These are phyloP conservation scores for Balakata baccata DNA, from an alignment of 345 rosid genomes.

Conservation along the genomic window DNA sequence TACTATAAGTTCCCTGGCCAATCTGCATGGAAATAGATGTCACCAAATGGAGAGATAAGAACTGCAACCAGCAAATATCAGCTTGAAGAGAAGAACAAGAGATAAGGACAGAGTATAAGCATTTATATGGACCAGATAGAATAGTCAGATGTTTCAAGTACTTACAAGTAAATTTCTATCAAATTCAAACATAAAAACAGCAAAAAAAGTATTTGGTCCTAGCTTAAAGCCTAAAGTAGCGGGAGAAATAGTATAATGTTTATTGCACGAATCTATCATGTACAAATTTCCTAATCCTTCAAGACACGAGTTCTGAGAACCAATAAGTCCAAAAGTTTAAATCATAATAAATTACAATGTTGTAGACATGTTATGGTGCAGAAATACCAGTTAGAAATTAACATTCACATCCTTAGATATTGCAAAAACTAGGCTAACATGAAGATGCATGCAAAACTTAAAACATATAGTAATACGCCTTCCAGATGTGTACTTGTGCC, in stretches of 20 bases:
- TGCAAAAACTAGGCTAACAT: neutral
- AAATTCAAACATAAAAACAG: neutral
- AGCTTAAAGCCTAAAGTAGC: neutral
- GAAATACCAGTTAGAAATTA: neutral
- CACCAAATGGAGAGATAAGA: constrained; percentile 17
- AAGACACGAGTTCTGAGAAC: neutral
- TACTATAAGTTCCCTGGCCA: constrained; percentile 98
- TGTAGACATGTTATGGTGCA: neutral
- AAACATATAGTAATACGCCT: neutral
- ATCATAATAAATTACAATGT: neutral
- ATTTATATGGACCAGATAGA: neutral
- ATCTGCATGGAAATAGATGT: constrained; percentile 51
- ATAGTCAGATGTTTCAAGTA: neutral
- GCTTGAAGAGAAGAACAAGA: neutral
- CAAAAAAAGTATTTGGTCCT: neutral
- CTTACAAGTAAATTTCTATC: neutral
- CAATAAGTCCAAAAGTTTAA: neutral
- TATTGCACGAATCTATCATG: neutral
- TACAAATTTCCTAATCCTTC: neutral
- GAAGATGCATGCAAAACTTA: neutral
- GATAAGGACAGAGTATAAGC: constrained; percentile 7
- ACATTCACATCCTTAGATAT: neutral
- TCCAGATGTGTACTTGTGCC: neutral
- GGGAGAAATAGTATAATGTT: neutral
- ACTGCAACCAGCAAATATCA: neutral